phyloP scores from a whole-genome alignment of 352 stramenopile genomes.

The Paralagenidium karlingii region DNA sequence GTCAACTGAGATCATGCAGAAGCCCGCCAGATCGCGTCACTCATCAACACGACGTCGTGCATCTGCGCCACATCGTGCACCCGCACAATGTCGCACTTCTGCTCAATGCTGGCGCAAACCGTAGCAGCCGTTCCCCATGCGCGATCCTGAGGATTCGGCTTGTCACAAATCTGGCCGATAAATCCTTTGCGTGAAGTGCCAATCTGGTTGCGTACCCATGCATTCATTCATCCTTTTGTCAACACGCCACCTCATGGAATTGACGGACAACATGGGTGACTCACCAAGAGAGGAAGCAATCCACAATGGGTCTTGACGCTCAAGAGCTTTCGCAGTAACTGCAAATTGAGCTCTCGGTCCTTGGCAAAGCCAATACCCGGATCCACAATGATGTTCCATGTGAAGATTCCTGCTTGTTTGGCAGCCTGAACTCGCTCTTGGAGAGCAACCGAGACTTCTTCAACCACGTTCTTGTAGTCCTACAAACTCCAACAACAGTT shows the following conservation, averaged over 20 bases:
- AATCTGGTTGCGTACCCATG: constrained; percentile 38
- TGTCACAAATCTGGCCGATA: constrained; percentile 87
- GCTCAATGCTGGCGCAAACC: constrained; percentile 66
- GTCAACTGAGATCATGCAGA: too few relatives aligned
- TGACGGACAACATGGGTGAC: not conserved
- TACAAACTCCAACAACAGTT: constrained; percentile 10
- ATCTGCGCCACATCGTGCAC: constrained; percentile 92
- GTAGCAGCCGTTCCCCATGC: constrained; percentile 90
- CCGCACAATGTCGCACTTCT: constrained; percentile 85
- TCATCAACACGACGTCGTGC: constrained; percentile 83
- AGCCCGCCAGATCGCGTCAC: constrained; percentile 84
- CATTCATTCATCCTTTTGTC: not conserved
- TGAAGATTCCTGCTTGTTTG: constrained; percentile 76
- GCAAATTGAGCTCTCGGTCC: constrained; percentile 82
- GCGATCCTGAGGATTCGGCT: constrained; percentile 72
- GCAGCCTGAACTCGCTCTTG: constrained; percentile 52
- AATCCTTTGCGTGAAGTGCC: constrained; percentile 97
- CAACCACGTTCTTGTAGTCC: constrained; percentile 85
- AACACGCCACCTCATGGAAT: too few relatives aligned
- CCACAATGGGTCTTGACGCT: constrained; percentile 30
- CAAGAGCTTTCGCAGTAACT: constrained; percentile 74
- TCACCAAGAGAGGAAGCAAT: constrained; percentile 40
- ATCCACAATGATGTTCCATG: constrained; percentile 94
- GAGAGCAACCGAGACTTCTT: constrained; percentile 78
- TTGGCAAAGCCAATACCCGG: constrained; percentile 98